Base-by-base conservation (phyloP, 768 basidiomycete species). In the Coprinopsis sp. region DNA sequence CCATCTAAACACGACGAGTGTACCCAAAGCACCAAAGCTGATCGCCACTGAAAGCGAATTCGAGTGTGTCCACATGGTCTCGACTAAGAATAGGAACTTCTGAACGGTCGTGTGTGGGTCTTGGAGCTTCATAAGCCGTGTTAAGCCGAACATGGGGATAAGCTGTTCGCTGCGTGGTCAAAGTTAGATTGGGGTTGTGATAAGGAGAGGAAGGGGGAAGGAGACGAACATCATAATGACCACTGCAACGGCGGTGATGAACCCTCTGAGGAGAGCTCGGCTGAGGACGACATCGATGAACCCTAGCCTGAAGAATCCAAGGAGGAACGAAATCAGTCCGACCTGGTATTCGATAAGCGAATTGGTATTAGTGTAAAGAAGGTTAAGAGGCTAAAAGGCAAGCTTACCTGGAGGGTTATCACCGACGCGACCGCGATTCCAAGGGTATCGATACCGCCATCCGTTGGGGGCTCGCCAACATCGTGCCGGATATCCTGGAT, bases 201-300 rank as follows among this genome's bases (percentile, higher is more conserved):
- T 39, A 14, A 27, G 29, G 27, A 13, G 23, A 46, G 33, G 23
- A 27, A 19, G 18, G 19, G 27, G 33, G 39, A 29, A 7, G 13
- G 27, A 28, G 21, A 69, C 84, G 38, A 53, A 88, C 87, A 91
- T 81, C 60, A 85, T 72, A 56, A 97, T 94, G 33, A 97, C 84
- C 6, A 87, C 75, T 1, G 86, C 89, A 22, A 93, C 76, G 13
- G 92, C 91, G 1, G 84, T 82, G 36, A 95, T 78, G 60, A 95
- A 94, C 2, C 93, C 93, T 23, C 89, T 78, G 45, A 95, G 73
- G 12, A 95, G 73, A 3, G 92, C 90, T 43, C 91, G 82, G 56
- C 89, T 91, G 23, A 97, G 76, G 4, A 95, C 87, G 11, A 95
- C 93, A 61, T 97, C 94, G 44, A 95, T 80, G 65, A 95, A 95